These are phyloP conservation scores for Leccinum huronense DNA, from an alignment of 1,284 basidiomycete genomes.

Conservation along the genomic window DNA sequence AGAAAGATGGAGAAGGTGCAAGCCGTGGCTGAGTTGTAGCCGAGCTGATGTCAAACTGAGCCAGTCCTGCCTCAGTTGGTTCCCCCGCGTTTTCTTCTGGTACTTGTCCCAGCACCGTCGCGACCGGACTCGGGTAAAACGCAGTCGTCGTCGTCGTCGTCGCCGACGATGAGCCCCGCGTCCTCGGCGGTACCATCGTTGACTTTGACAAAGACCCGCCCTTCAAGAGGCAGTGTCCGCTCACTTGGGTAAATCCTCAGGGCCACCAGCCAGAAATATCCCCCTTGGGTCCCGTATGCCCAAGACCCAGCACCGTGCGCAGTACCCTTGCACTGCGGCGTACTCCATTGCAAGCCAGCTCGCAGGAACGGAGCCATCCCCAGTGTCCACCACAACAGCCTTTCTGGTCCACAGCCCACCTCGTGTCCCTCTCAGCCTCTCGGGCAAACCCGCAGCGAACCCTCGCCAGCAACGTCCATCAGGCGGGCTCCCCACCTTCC, in stretches of 20 bases:
- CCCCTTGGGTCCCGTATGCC: constrained; percentile 4
- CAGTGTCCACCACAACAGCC: background rate
- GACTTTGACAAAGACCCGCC: constrained; percentile 18
- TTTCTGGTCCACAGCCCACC: constrained; percentile 2
- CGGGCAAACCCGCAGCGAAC: constrained; percentile 6
- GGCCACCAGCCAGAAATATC: constrained; percentile 18
- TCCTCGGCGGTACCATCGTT: constrained; percentile 10
- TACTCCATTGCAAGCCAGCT: background rate
- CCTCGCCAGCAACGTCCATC: background rate
- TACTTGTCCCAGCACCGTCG: constrained; percentile 28
- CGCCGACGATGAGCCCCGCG: constrained; percentile 17
- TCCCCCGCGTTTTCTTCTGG: constrained; percentile 35
- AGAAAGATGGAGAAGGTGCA: constrained; percentile 11
- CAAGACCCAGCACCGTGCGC: constrained; percentile 13
- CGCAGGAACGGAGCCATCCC: background rate
- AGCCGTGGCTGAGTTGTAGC: constrained; percentile 26
- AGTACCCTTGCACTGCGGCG: constrained; percentile 4
- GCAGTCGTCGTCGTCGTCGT: constrained; percentile 34
- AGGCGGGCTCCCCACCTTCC: constrained; percentile 13
- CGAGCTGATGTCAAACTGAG: constrained; percentile 36
- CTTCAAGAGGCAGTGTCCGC: constrained; percentile 23
- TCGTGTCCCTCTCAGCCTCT: constrained; percentile 2
- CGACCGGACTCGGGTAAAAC: constrained; percentile 37
- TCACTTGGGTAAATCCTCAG: constrained; percentile 25
- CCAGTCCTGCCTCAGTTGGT: constrained; percentile 65